Base-by-base conservation (phyloP, 371 early-diverging fungal genomes). In the Mucor piriformis region DNA sequence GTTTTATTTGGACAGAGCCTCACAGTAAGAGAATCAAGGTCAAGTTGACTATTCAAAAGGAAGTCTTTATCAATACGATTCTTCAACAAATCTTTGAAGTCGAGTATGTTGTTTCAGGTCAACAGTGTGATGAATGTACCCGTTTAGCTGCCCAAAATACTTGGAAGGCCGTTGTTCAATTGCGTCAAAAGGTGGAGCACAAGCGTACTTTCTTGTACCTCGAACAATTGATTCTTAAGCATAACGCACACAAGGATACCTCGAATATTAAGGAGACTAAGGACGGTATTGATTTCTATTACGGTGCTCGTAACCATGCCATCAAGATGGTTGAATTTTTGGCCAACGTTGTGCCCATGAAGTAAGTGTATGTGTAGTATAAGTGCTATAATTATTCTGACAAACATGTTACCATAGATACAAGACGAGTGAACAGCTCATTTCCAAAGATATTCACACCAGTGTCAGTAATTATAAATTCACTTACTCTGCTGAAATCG, bases 221-320 rank as follows among this genome's bases (percentile, higher is more conserved):
- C 32, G 99, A 99, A 80, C 99, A 99, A 76, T 76, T 99, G 62
- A 98, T 99, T 61, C 88, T 99, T 58, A 96, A 98, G 82, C 96
- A 99, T 80, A 91, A 92, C 59, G 96, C 95, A 6, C 97, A 98
- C 84, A 87, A 86, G 60, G 96, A 98, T 69, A 95, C 98, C 13
- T 92, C 91, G 58, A 99, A 99, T 75, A 99, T 99, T 72, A 97
- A 98, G 68, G 97, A 96, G 69, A 88, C 89, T 59, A 92, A 88
- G 72, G 99, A 99, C 67, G 99, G 99, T 62, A 83, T 99, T 53
- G 99, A 99, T 78, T 99, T 99, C 75, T 99, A 92, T 74, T 99
- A 92, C 77, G 88, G 87, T n/a, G 83, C 89, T 48, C 88, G 95
- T 54, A 78, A 84, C 25, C 95, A 96, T 69, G 99, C 99, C 23